Evolutionary conservation across 805 yeast genomes (phyloP), one percentile per base, ranked within the genome.

Genomic region (Yarrowia divulgata): DNA sequence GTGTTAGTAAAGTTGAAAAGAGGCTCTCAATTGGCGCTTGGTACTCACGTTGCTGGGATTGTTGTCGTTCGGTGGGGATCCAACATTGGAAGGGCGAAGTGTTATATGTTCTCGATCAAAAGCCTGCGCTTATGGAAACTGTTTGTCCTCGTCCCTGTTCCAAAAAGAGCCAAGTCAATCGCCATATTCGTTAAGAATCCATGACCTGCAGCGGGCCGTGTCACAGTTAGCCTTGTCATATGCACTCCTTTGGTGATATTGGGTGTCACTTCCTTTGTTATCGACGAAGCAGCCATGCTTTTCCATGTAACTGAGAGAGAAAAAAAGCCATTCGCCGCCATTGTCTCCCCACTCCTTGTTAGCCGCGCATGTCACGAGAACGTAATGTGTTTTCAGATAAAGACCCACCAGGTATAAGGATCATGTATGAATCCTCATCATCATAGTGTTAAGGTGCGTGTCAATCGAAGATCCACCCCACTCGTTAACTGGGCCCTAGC

Each of bases 171-270:
- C 16, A 34, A 13, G 40, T 16, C 13, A 4, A 8, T 50, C 9
- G 40, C 39, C 57, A 40, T 34, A 34, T 50, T 8, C 14, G 58
- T 54, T 5, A 4, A 35, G 13, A 35, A 3, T 18, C 16, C 45
- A 8, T 1, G 18, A 8, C 45, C 60, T 54, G 45, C 60, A 54
- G 45, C 60, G 60, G 60, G 32, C 60, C 60, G 60, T 8, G 57
- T 9, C 29, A 23, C 29, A 23, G n/a, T 18, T 16, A 7, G 19
- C 39, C 34, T 49, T 50, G 57, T 18, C 23, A 32, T 7, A 10
- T 34, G 40, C 57, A 32, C 39, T 35, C 40, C 12, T 40, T 40
- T 16, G 43, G 43, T 10, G 57, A 16, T n/a, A 35, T 50, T 50
- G 57, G 40, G 18, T 54, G 60, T 23, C 60, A 54, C 32, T 35